Evolutionary conservation across 176 grass and related monocot genomes (phyloP).

Genomic region (bread wheat (Triticum aestivum)): IWGSC_CS_RefSeq_v2.1 NC_057808.1:329370421-329370920

Average conservation of each 20-base stretch:
- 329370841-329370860: conserved; percentile 69
- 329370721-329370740: conserved; percentile 79
- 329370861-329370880: conserved; percentile 84
- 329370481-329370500: conserved; percentile 80
- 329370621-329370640: conserved; percentile 87
- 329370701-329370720: conserved; percentile 91
- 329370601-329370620: conserved; percentile 88
- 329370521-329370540: conserved; percentile 84
- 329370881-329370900: conserved; percentile 80
- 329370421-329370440: conserved; percentile 92
- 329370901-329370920: conserved; percentile 77
- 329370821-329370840: conserved; percentile 67
- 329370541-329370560: conserved; percentile 76
- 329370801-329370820: conserved; percentile 40
- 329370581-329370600: conserved; percentile 94
- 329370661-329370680: conserved; percentile 13
- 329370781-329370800: not conserved
- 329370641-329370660: conserved; percentile 73
- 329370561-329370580: conserved; percentile 81
- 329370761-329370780: conserved; percentile 50
- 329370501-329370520: conserved; percentile 84
- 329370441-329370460: conserved; percentile 58
- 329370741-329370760: conserved; percentile 73
- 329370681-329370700: conserved; percentile 42
- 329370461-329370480: conserved; percentile 38